These are phyloP conservation scores for Cyberlindnera maclurae DNA, from an alignment of 805 yeast genomes.

Conservation along the genomic window DNA sequence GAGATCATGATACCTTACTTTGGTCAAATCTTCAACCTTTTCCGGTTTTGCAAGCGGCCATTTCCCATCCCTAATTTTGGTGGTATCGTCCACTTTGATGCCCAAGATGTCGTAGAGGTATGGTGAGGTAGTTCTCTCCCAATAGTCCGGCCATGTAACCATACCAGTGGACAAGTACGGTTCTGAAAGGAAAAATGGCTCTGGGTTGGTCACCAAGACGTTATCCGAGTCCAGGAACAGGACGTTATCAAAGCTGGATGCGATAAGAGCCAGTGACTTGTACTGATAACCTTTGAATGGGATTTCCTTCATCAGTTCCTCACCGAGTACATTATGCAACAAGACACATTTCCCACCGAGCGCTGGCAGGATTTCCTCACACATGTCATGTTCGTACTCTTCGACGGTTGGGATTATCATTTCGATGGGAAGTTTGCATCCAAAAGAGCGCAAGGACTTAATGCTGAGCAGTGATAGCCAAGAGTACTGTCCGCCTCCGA, in stretches of 20 bases:
- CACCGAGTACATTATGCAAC: slow-evolving; percentile 56
- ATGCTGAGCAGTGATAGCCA: slow-evolving; percentile 47
- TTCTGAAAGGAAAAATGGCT: slow-evolving; percentile 34
- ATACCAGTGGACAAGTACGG: slow-evolving; percentile 45
- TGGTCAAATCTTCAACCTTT: slow-evolving; percentile 11
- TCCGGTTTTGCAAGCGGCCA: slow-evolving; percentile 15
- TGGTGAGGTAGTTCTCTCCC: slow-evolving; percentile 67
- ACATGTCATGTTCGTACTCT: slow-evolving; percentile 63
- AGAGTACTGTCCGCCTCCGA: slow-evolving; percentile 50
- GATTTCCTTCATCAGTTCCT: slow-evolving; percentile 39
- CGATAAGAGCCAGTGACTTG: slow-evolving; percentile 65
- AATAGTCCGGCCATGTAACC: slow-evolving; percentile 71
- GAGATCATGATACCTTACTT: slow-evolving; percentile 50
- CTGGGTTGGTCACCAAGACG: slow-evolving; percentile 42
- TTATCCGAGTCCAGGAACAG: slow-evolving; percentile 75
- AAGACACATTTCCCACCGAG: slow-evolving; percentile 59
- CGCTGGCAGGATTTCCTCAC: slow-evolving; percentile 51
- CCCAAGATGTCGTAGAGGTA: slow-evolving; percentile 47
- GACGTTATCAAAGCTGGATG: slow-evolving; percentile 70
- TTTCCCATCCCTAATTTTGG: slow-evolving; percentile 16
- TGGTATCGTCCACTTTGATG: slow-evolving; percentile 25
- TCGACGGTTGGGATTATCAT: slow-evolving; percentile 56
- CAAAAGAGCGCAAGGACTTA: slow-evolving; percentile 42
- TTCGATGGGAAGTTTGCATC: slow-evolving; percentile 58
- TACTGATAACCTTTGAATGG: slow-evolving; percentile 58